Percentiles rank a stretch among this genome's conserved stretches.
phyloP scores from a whole-genome alignment of 2,329 filamentous ascomycete species.

The Trichoderma aggressivum region DNA sequence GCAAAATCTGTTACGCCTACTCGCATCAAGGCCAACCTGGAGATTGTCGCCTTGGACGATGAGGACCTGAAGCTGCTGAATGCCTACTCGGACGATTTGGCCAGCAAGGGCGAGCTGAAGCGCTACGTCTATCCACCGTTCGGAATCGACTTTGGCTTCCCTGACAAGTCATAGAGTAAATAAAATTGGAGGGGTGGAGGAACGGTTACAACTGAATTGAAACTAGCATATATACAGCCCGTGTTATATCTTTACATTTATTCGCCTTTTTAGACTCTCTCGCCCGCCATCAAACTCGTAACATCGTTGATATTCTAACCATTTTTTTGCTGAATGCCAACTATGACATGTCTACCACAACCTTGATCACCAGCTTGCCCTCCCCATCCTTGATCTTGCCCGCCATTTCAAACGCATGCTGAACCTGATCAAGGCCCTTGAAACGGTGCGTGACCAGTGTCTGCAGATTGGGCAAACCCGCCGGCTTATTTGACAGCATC shows the following conservation, averaged over 20 bases:
- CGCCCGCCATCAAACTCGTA: neutral
- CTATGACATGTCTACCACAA: constrained; percentile 53
- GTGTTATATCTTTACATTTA: neutral
- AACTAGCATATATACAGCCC: neutral
- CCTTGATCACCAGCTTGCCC: constrained; percentile 71
- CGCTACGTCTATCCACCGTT: constrained; percentile 68
- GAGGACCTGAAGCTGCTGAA: constrained; percentile 60
- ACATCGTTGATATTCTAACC: constrained; percentile 11
- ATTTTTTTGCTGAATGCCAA: neutral
- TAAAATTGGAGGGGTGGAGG: neutral
- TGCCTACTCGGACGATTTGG: constrained; percentile 52
- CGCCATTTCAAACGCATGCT: constrained; percentile 71
- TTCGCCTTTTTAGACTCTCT: neutral
- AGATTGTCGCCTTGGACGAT: constrained; percentile 61
- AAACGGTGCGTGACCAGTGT: constrained; percentile 70
- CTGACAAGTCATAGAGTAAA: constrained; percentile 52
- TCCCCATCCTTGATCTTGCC: constrained; percentile 65
- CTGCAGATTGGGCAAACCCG: constrained; percentile 59
- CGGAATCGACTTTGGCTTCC: constrained; percentile 66
- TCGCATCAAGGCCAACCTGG: constrained; percentile 67
- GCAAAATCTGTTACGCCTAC: constrained; percentile 68
- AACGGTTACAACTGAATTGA: neutral
- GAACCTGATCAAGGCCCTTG: constrained; percentile 58
- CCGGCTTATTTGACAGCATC: constrained; percentile 46
- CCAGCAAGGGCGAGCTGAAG: constrained; percentile 50